phyloP scores from a whole-genome alignment of 805 yeast genomes.

The Candida ponderosae region DNA sequence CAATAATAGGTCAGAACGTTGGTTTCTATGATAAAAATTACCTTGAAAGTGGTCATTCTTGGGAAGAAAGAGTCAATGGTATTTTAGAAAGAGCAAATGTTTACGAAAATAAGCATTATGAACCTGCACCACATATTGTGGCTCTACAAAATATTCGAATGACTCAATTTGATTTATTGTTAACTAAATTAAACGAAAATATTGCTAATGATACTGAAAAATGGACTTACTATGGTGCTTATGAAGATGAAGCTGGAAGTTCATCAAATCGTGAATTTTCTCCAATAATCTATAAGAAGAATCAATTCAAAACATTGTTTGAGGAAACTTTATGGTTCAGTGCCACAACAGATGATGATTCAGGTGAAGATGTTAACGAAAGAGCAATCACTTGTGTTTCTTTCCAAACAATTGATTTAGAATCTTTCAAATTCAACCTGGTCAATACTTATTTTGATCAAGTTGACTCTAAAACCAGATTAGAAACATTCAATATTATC shows the following conservation, averaged over 20 bases:
- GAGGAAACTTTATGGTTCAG: constrained; percentile 44
- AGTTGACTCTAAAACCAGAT: constrained; percentile 34
- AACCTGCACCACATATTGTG: too few relatives aligned
- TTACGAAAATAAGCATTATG: too few relatives aligned
- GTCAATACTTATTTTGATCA: constrained; percentile 48
- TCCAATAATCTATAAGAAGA: constrained; percentile 34
- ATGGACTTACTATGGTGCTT: constrained; percentile 41
- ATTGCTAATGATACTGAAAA: constrained; percentile 9
- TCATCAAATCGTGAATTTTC: constrained; percentile 39
- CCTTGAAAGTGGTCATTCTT: too few relatives aligned
- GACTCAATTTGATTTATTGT: constrained; percentile 38
- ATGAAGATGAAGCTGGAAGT: constrained; percentile 54
- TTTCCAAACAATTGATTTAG: constrained; percentile 17
- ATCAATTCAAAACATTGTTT: constrained; percentile 30
- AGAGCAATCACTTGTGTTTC: constrained; percentile 31
- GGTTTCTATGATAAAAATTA: too few relatives aligned
- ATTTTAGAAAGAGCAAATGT: too few relatives aligned
- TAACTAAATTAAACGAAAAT: constrained; percentile 21
- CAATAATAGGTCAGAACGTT: too few relatives aligned
- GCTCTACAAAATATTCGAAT: constrained; percentile 40
- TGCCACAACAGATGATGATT: constrained; percentile 45
- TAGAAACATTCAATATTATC: constrained; percentile 37
- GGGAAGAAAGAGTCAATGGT: too few relatives aligned
- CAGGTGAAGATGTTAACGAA: constrained; percentile 40
- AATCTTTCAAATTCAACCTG: constrained; percentile 15